A percentile compares a stretch with the other conserved stretches of the same genome.
Conservation (phyloP, 2,329 filamentous ascomycete genomes). For the Tolypocladium album region DNA sequence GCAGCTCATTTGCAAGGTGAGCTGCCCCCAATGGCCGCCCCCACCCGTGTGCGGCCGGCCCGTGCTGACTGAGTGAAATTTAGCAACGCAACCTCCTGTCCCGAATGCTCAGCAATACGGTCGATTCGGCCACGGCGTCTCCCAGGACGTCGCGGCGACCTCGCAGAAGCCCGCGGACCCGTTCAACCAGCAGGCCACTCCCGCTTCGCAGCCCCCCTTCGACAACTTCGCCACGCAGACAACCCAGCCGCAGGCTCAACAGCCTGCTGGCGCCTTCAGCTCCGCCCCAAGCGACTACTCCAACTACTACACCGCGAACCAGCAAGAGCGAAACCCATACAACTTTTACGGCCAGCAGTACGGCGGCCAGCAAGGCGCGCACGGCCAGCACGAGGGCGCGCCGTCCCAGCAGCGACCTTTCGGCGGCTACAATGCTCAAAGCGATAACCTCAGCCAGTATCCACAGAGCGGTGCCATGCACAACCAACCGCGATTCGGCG, state of each 20-base stretch:
- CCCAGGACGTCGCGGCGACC: conserved; percentile 45
- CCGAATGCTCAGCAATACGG: conserved; percentile 56
- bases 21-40: conserved; percentile 2
- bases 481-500: conserved; percentile 49
- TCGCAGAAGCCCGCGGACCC: conserved; percentile 79
- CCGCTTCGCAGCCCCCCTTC: conserved; percentile 41
- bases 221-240: conserved; percentile 51
- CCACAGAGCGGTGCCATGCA: conserved; percentile 54
- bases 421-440: conserved; percentile 62
- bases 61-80: conserved; percentile 6
- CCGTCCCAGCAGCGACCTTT: conserved; percentile 63
- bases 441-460: conserved; percentile 56
- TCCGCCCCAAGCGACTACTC: conserved; percentile 72
- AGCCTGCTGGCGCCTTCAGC: conserved; percentile 56
- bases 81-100: conserved; percentile 36
- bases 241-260: conserved; percentile 45
- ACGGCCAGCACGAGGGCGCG: conserved; percentile 64
- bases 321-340: conserved; percentile 62
- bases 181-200: conserved; percentile 63
- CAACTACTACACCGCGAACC: conserved; percentile 74
- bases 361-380: conserved; percentile 42
- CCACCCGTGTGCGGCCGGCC: neutral
- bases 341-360: conserved; percentile 64
- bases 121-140: conserved; percentile 53
- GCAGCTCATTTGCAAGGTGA: conserved; percentile 15